Conservation (phyloP, 2,329 filamentous ascomycete genomes). For the Pseudodiploospora longispora region DNA sequence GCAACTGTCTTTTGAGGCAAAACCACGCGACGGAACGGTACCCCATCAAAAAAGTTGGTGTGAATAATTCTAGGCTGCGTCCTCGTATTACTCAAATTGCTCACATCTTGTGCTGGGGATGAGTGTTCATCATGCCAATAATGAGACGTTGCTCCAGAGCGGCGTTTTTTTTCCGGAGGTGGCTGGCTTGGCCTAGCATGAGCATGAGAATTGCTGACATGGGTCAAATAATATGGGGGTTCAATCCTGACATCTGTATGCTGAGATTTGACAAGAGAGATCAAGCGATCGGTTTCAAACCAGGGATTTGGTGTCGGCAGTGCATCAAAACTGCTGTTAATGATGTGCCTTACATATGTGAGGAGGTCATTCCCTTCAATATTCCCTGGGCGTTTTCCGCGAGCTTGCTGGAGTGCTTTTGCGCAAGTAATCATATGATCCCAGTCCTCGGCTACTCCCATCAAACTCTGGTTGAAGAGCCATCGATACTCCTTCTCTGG, state of each 20-base stretch:
- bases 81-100: background rate
- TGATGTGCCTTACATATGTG: constrained; percentile 20
- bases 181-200: background rate
- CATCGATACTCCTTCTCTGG: constrained; percentile 17
- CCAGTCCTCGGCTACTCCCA: constrained; percentile 27
- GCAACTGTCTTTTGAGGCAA: too few relatives aligned
- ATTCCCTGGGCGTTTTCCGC: constrained; percentile 8
- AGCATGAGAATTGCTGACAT: too few relatives aligned
- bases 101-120: background rate
- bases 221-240: constrained; percentile 5
- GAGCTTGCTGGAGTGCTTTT: constrained; percentile 16
- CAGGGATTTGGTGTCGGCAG: constrained; percentile 16
- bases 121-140: constrained; percentile 17
- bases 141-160: constrained; percentile 14
- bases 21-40: too few relatives aligned
- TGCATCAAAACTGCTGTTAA: constrained; percentile 7
- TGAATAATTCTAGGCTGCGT: background rate
- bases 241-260: constrained; percentile 15
- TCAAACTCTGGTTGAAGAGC: constrained; percentile 23
- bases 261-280: constrained; percentile 20
- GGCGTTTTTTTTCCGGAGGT: constrained; percentile 1
- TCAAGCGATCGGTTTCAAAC: constrained; percentile 28
- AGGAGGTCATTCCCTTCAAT: constrained; percentile 27
- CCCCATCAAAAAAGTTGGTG: too few relatives aligned
- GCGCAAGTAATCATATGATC: constrained; percentile 26